Percentiles rank a stretch among this genome's conserved stretches.
These are phyloP conservation scores for Myxozyma udenii DNA, from an alignment of 805 yeast species.

Conservation along the genomic window DNA sequence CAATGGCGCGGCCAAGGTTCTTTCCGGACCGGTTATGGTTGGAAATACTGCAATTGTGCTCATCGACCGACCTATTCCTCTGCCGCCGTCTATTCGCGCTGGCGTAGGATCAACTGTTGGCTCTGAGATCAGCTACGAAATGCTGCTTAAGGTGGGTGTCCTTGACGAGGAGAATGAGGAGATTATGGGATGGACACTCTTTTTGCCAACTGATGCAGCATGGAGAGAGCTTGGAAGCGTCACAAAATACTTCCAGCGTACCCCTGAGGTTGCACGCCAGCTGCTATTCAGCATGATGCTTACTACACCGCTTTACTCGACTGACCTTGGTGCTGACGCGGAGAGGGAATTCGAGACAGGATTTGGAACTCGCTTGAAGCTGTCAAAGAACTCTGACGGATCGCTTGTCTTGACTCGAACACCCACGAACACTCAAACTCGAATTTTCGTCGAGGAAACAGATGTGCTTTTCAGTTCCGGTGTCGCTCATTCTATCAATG, in stretches of 20 bases:
- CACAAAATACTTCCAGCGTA: slow-evolving; percentile 8
- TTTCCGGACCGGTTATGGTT: slow-evolving; percentile 11
- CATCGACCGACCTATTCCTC: slow-evolving; percentile 17
- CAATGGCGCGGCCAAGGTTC: slow-evolving; percentile 13
- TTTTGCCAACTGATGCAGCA: slow-evolving; percentile 20
- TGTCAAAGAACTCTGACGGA: not conserved
- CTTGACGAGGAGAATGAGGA: slow-evolving; percentile 3
- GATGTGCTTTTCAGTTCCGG: slow-evolving; percentile 22
- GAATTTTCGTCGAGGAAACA: not conserved
- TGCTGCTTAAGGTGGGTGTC: slow-evolving; percentile 11
- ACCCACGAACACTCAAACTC: not conserved
- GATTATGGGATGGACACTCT: slow-evolving; percentile 19
- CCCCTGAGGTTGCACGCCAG: slow-evolving; percentile 9
- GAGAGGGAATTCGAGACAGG: slow-evolving; percentile 6
- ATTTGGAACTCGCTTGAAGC: slow-evolving; percentile 13
- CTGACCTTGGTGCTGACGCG: not conserved
- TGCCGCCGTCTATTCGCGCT: slow-evolving; percentile 21
- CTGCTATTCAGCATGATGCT: slow-evolving; percentile 14
- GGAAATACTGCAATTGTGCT: slow-evolving; percentile 24
- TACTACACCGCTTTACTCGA: slow-evolving; percentile 18
- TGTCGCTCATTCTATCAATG: slow-evolving; percentile 16
- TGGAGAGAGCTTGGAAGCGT: slow-evolving; percentile 23
- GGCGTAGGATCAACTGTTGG: slow-evolving; percentile 11
- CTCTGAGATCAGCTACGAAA: slow-evolving; percentile 1
- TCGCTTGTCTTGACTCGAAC: slow-evolving; percentile 1